Conservation (phyloP, 1,284 basidiomycete species). For the Austroboletus olivaceoglutinosus region DNA sequence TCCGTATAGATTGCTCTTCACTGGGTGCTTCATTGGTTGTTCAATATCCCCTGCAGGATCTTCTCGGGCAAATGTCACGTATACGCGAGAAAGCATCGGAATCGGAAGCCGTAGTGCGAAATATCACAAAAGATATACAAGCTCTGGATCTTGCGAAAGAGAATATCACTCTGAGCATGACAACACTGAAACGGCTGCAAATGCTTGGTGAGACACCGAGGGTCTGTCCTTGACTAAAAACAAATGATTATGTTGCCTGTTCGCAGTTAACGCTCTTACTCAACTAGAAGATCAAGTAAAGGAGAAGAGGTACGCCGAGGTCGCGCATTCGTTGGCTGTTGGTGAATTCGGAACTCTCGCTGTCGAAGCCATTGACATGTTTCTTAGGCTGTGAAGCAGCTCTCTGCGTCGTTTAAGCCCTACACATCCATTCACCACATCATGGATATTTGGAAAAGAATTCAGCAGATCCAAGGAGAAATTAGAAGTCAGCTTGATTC, state of each 20-base stretch:
- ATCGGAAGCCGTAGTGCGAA: slow-evolving; percentile 91
- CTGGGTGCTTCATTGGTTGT: not conserved
- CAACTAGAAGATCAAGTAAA: slow-evolving; percentile 79
- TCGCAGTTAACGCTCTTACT: slow-evolving; percentile 73
- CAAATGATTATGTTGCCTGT: slow-evolving; percentile 1
- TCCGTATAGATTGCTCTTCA: slow-evolving; percentile 52
- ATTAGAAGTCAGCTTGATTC: slow-evolving; percentile 76
- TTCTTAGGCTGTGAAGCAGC: slow-evolving; percentile 79
- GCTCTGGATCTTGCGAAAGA: slow-evolving; percentile 92
- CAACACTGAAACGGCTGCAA: slow-evolving; percentile 85
- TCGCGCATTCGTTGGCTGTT: slow-evolving; percentile 79
- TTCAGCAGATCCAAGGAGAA: slow-evolving; percentile 77
- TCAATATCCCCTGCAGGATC: slow-evolving; percentile 54
- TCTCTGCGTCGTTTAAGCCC: slow-evolving; percentile 74
- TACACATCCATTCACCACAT: slow-evolving; percentile 76
- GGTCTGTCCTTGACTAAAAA: not conserved
- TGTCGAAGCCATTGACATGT: slow-evolving; percentile 7
- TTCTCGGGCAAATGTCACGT: slow-evolving; percentile 89
- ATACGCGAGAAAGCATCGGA: slow-evolving; percentile 95
- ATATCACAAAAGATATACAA: slow-evolving; percentile 97
- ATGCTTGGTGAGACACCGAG: slow-evolving; percentile 74
- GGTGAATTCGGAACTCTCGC: slow-evolving; percentile 18
- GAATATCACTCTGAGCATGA: slow-evolving; percentile 89
- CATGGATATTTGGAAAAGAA: slow-evolving; percentile 71
- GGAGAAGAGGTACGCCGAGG: slow-evolving; percentile 79